These are phyloP conservation scores for Glarea lozoyensis DNA, from an alignment of 495 filamentous ascomycete genomes.

Conservation along the genomic window DNA sequence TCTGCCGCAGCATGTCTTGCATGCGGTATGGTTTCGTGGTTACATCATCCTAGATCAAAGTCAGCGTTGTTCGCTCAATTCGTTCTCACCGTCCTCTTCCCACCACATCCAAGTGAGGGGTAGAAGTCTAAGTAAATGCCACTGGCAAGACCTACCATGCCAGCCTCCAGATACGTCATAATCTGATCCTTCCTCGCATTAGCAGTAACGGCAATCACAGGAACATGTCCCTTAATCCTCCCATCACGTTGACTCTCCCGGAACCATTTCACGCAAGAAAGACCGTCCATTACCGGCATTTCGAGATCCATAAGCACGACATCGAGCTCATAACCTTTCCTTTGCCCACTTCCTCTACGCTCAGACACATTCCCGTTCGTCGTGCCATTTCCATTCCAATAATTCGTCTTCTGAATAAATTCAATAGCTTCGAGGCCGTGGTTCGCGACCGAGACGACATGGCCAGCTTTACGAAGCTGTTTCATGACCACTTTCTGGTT, in stretches of 20 bases:
- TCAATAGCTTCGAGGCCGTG: conserved; percentile 69
- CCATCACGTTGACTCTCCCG: conserved; percentile 50
- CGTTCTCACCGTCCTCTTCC: no score
- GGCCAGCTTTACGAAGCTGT: conserved; percentile 62
- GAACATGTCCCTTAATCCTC: conserved; percentile 49
- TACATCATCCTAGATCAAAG: conserved; percentile 56
- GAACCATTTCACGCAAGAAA: conserved; percentile 60
- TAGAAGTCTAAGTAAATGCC: conserved; percentile 43
- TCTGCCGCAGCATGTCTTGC: conserved; percentile 59
- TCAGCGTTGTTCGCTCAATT: no score
- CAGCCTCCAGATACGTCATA: conserved; percentile 38
- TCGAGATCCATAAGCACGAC: conserved; percentile 84
- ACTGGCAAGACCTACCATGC: conserved; percentile 48
- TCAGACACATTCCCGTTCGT: conserved; percentile 11
- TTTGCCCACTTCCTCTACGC: conserved; percentile 6
- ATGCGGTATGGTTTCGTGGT: conserved; percentile 76
- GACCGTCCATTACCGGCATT: conserved; percentile 84
- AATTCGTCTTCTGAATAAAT: conserved; percentile 33
- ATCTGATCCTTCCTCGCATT: conserved; percentile 67
- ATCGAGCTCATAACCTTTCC: no score
- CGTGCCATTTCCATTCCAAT: conserved; percentile 26
- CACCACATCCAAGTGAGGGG: no score
- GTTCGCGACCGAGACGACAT: conserved; percentile 59
- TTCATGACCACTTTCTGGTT: no score
- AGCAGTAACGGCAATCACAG: conserved; percentile 73